Evolutionary conservation across 2,329 filamentous ascomycete species (phyloP).

Genomic region (Hymenoscyphus infarciens): DNA sequence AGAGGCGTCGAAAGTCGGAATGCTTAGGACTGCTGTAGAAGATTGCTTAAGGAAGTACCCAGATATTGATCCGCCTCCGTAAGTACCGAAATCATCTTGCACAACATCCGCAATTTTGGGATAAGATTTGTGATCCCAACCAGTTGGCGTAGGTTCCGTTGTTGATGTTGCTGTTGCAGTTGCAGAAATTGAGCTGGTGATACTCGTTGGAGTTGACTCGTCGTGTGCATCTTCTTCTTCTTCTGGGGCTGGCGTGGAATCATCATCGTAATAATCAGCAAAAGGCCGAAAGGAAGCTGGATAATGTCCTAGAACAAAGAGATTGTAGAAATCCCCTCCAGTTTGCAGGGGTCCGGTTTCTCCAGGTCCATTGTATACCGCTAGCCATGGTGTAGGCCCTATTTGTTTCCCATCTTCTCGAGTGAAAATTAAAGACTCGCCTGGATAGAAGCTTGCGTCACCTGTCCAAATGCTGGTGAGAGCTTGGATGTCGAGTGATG

Average conservation of each 20-base stretch:
- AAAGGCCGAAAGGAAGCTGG: not conserved
- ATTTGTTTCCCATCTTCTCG: constrained; percentile 39
- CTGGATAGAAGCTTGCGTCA: constrained; percentile 39
- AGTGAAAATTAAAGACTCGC: constrained; percentile 35
- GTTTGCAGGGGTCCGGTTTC: constrained; percentile 30
- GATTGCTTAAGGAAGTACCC: constrained; percentile 28
- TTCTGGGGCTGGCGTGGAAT: not conserved
- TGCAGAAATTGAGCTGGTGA: not conserved
- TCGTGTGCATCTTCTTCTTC: not conserved
- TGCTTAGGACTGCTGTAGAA: constrained; percentile 38
- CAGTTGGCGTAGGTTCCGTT: constrained; percentile 29
- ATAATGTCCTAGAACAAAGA: constrained; percentile 28
- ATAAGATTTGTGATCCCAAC: constrained; percentile 30
- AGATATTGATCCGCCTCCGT: constrained; percentile 23
- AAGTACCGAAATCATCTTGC: constrained; percentile 24
- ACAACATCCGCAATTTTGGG: constrained; percentile 19
- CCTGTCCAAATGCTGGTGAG: constrained; percentile 36
- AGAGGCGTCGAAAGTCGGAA: constrained; percentile 38
- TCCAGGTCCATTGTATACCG: constrained; percentile 28
- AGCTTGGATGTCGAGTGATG: constrained; percentile 31
- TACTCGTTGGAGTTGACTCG: not conserved
- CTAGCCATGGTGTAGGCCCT: constrained; percentile 32
- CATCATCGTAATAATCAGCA: constrained; percentile 24
- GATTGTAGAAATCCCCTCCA: constrained; percentile 31
- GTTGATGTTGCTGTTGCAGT: constrained; percentile 13